Percentiles rank a stretch among this genome's conserved stretches.
These are phyloP conservation scores for Ustilago hordei DNA, from an alignment of 1,284 basidiomycete genomes.

Conservation along the genomic window DNA sequence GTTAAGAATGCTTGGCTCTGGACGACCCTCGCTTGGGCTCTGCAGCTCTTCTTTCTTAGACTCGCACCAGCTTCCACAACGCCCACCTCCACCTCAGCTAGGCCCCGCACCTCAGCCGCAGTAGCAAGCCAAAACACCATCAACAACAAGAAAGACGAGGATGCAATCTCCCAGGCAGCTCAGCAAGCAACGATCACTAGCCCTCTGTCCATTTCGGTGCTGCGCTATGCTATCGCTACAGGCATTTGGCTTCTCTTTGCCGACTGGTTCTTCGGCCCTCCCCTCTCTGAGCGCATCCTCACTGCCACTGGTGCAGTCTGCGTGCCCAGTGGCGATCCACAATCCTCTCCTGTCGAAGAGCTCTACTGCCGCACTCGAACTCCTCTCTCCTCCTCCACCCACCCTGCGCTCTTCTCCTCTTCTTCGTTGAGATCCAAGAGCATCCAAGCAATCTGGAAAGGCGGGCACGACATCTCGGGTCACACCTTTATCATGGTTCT, in stretches of 20 bases:
- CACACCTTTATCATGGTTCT: slow-evolving; percentile 92
- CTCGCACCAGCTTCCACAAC: slow-evolving; percentile 12
- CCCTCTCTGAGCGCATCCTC: slow-evolving; percentile 81
- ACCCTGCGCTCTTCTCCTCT: slow-evolving; percentile 37
- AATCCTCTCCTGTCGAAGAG: slow-evolving; percentile 30
- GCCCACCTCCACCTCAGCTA: background rate
- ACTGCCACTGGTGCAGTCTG: slow-evolving; percentile 85
- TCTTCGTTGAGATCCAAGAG: slow-evolving; percentile 4
- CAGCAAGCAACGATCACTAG: slow-evolving; percentile 34
- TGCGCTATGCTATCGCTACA: slow-evolving; percentile 43
- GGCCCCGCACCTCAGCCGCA: slow-evolving; percentile 7
- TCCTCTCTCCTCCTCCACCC: slow-evolving; percentile 29
- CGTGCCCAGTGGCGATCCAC: slow-evolving; percentile 69
- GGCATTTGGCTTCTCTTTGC: slow-evolving; percentile 71
- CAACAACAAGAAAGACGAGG: slow-evolving; percentile 27
- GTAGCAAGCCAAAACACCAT: slow-evolving; percentile 4
- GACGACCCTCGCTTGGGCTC: slow-evolving; percentile 73
- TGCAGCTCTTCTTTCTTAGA: slow-evolving; percentile 40
- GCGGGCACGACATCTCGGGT: slow-evolving; percentile 92
- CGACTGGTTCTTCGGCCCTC: slow-evolving; percentile 91
- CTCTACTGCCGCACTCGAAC: slow-evolving; percentile 55
- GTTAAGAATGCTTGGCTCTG: slow-evolving; percentile 93
- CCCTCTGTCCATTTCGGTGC: slow-evolving; percentile 36
- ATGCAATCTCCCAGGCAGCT: background rate
- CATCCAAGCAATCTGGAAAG: slow-evolving; percentile 72